These are phyloP conservation scores for Fusarium sp. DNA, from an alignment of 2,329 filamentous ascomycete genomes.

Conservation along the genomic window DNA sequence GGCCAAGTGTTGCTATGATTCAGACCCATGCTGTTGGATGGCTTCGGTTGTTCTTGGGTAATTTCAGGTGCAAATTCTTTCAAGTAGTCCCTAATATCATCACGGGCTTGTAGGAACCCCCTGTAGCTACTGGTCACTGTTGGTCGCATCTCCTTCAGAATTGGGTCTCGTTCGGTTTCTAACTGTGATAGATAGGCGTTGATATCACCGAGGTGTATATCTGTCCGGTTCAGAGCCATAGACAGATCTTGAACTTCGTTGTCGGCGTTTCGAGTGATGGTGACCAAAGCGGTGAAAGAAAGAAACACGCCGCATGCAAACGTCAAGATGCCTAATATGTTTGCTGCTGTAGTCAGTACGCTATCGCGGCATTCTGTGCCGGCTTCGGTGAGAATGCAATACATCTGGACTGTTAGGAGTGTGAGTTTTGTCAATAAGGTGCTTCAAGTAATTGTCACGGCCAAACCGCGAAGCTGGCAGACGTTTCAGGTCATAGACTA, in stretches of 20 bases:
- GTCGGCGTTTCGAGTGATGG: not conserved
- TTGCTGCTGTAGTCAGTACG: not conserved
- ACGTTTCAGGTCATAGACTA: too few species aligned
- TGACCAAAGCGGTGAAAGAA: not conserved
- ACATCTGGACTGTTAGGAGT: not conserved
- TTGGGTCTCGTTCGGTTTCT: not conserved
- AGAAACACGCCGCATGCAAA: not conserved
- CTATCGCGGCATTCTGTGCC: not conserved
- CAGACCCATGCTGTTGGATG: not conserved
- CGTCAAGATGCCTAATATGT: not conserved
- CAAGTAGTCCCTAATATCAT: not conserved
- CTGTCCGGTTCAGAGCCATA: not conserved
- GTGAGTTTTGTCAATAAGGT: not conserved
- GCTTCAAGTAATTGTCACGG: not conserved
- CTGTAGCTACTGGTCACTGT: not conserved
- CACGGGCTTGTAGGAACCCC: not conserved
- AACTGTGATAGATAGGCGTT: not conserved
- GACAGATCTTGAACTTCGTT: not conserved
- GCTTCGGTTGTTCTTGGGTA: not conserved
- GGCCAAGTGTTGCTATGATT: not conserved
- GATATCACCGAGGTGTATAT: not conserved
- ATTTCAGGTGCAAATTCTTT: not conserved
- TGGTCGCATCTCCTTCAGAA: not conserved
- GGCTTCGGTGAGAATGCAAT: not conserved
- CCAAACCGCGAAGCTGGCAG: not conserved